Evolutionary conservation across 2,329 filamentous ascomycete genomes (phyloP), one percentile per base, ranked within the genome.

Genomic region (Sporothrix pallida): DNA sequence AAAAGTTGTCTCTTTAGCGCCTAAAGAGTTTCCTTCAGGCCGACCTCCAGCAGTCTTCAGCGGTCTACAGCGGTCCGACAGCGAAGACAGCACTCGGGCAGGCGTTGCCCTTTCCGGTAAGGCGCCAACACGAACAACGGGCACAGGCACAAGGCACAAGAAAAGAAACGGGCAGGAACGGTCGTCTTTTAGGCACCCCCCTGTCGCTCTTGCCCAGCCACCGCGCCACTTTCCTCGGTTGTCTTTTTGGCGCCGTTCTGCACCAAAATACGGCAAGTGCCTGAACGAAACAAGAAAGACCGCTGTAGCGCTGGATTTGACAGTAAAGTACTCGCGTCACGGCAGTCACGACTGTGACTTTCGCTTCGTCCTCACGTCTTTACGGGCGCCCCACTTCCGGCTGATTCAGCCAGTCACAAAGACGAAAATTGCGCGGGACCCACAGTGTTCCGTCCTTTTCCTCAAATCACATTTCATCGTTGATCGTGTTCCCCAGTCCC

Each of bases 391-490:
- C 72, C 72, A 56, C 58, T 69, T 58, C 23, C 23, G 37, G 74
- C 68, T 75, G 73, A 85, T 80, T 84, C 83, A 85, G 84, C 85
- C 85, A 87, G 83, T 86, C 82, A 87, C 79, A 84, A 79, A 79
- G 79, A 20, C 42, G 65, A 52, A 67, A 65, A n/a, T 80, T 81
- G 81, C 81, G 81, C 26, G 15, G 12, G 81, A 79, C 75, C 78
- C 80, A 80, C 79, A 42, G 23, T 42, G 37, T 52, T 44, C 26
- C 46, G 48, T n/a, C n/a, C 60, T 72, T 72, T 72, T 83, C 83
- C 83, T 86, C 86, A 86, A 86, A 86, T 87, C 85, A 87, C 80
- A 81, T 84, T 81, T 81, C 83, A 81, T 81, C 71, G 60, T 67
- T 23, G 26, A 17, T 37, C 20, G n/a, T 12, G 12, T 46, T 69